Conservation (phyloP, 768 basidiomycete species). For the Tephrocybe sp. region DNA sequence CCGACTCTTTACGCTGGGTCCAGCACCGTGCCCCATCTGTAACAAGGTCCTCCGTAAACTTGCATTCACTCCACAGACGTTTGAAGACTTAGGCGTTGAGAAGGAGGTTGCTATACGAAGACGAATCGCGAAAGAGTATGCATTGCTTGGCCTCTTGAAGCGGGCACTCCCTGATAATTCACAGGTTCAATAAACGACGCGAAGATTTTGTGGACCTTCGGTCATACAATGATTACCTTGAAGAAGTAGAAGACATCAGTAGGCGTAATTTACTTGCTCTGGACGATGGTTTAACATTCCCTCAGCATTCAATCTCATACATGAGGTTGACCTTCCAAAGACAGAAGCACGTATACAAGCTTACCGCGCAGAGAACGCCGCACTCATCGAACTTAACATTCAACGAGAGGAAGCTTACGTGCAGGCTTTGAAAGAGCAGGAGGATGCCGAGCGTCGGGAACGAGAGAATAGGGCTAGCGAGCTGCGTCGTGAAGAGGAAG, state of each 20-base stretch:
- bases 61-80: slow-evolving; percentile 94
- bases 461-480: slow-evolving; percentile 70
- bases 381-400: slow-evolving; percentile 79
- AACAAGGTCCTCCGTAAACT: slow-evolving; percentile 84
- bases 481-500: slow-evolving; percentile 66
- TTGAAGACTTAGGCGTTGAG: slow-evolving; percentile 89
- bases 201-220: slow-evolving; percentile 85
- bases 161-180: slow-evolving; percentile 3
- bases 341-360: slow-evolving; percentile 84
- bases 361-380: slow-evolving; percentile 80
- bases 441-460: slow-evolving; percentile 75
- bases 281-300: slow-evolving; percentile 4
- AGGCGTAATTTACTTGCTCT: slow-evolving; percentile 15
- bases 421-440: slow-evolving; percentile 71
- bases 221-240: slow-evolving; percentile 93
- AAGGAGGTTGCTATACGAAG: slow-evolving; percentile 91
- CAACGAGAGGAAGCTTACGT: slow-evolving; percentile 80
- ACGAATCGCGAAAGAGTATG: slow-evolving; percentile 87
- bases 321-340: slow-evolving; percentile 75
- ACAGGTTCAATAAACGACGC: slow-evolving; percentile 89
- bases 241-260: slow-evolving; percentile 91
- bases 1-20: slow-evolving; percentile 91
- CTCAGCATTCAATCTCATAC: slow-evolving; percentile 92
- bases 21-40: slow-evolving; percentile 95
- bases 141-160: slow-evolving; percentile 1